Conservation (phyloP, 2,329 filamentous ascomycete genomes). For the Colletotrichum chlorophyti region DNA sequence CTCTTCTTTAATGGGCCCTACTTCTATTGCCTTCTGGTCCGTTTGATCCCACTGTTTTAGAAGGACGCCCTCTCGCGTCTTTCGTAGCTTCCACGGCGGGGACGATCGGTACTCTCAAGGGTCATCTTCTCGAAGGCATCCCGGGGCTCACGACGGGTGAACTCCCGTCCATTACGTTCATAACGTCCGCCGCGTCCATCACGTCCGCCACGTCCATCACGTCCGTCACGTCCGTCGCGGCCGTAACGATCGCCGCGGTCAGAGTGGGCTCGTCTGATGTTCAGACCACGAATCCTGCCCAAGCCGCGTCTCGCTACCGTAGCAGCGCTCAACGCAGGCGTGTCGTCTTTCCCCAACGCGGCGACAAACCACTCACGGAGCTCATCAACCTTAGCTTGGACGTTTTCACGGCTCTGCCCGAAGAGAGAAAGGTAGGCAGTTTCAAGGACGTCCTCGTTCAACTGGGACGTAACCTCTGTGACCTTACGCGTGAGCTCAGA, state of each 20-base stretch:
- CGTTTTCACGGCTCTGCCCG: conserved; percentile 51
- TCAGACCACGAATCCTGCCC: conserved; percentile 38
- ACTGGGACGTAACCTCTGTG: conserved; percentile 44
- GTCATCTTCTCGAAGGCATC: conserved; percentile 33
- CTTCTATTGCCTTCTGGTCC: no score
- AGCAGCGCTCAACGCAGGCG: conserved; percentile 32
- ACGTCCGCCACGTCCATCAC: conserved; percentile 15
- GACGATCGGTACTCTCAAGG: background rate
- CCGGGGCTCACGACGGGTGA: conserved; percentile 23
- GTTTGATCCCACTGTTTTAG: no score
- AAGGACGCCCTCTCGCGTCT: conserved; percentile 1
- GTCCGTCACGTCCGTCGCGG: conserved; percentile 19
- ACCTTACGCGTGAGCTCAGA: conserved; percentile 39
- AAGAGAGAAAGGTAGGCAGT: conserved; percentile 64
- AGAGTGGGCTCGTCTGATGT: conserved; percentile 33
- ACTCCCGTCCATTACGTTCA: conserved; percentile 19
- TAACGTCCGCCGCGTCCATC: conserved; percentile 23
- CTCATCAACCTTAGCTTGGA: conserved; percentile 48
- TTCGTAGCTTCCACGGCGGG: background rate
- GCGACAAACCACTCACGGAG: conserved; percentile 60
- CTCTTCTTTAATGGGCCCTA: background rate
- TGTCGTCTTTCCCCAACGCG: conserved; percentile 57
- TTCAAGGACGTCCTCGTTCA: conserved; percentile 38
- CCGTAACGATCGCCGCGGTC: background rate
- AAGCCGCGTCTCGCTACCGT: conserved; percentile 39